These are phyloP conservation scores for Lycium barbarum DNA, from an alignment of 257 asterid genomes.

Conservation along the genomic window DNA sequence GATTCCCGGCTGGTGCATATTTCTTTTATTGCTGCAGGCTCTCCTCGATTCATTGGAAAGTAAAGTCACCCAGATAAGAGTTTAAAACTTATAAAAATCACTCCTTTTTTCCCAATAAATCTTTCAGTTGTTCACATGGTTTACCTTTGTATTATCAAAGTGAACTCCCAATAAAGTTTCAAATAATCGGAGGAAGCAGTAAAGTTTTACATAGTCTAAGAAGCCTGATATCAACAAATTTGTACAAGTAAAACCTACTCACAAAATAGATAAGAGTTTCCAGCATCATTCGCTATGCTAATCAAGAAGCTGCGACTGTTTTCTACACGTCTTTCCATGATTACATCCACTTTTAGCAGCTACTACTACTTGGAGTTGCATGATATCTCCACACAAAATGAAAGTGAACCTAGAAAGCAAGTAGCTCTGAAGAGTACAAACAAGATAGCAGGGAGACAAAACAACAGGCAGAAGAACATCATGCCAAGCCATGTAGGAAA, in stretches of 20 bases:
- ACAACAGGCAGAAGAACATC: neutral
- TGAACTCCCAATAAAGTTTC: neutral
- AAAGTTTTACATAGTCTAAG: no score
- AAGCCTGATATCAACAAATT: conserved; percentile 6
- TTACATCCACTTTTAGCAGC: conserved; percentile 7
- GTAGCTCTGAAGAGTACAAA: conserved; percentile 15
- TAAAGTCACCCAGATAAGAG: neutral
- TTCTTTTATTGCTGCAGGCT: neutral
- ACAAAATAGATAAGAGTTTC: neutral
- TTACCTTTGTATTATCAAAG: neutral
- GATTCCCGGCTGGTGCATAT: conserved; percentile 90
- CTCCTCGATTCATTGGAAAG: neutral
- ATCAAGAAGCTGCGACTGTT: neutral
- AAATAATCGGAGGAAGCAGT: neutral
- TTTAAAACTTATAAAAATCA: neutral
- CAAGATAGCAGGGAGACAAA: neutral
- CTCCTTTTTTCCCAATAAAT: neutral
- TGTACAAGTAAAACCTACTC: conserved; percentile 20
- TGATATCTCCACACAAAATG: conserved; percentile 12
- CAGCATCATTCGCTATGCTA: neutral
- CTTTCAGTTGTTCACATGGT: neutral
- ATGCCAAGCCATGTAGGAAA: neutral
- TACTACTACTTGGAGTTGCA: neutral
- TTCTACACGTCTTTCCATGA: neutral
- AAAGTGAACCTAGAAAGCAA: neutral